A percentile compares a stretch with the other conserved stretches of the same genome.
These are phyloP conservation scores for Penicillium palitans DNA, from an alignment of 2,329 filamentous ascomycete genomes.

Conservation along the genomic window DNA sequence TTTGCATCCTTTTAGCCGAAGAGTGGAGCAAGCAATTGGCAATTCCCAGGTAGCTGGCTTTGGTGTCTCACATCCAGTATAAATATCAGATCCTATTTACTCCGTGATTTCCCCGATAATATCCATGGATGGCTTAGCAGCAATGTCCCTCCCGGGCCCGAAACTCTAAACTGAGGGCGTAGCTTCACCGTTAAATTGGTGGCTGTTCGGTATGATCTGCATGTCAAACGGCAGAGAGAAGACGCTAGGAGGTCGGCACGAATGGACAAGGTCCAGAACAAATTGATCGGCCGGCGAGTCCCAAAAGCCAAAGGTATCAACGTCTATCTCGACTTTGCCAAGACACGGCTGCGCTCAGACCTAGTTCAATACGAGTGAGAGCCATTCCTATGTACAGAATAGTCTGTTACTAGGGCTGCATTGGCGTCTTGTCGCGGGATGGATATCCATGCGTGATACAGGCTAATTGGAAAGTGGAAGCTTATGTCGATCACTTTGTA, in stretches of 20 bases:
- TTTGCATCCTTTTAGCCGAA: too few relatives aligned
- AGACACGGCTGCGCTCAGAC: not conserved
- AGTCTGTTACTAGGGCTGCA: not conserved
- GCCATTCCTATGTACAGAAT: not conserved
- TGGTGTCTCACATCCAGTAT: too few relatives aligned
- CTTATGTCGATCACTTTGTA: conserved; percentile 13
- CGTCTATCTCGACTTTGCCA: not conserved
- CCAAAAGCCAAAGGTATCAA: not conserved
- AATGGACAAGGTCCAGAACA: not conserved
- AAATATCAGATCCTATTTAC: too few relatives aligned
- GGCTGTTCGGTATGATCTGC: conserved; percentile 15
- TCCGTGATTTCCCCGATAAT: too few relatives aligned
- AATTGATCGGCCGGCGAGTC: not conserved
- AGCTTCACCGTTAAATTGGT: conserved; percentile 13
- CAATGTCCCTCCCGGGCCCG: not conserved
- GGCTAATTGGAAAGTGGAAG: not conserved
- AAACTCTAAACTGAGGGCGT: not conserved
- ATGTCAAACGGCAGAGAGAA: conserved; percentile 5
- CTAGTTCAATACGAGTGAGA: conserved; percentile 8
- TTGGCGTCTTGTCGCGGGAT: not conserved
- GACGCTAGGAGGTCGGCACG: conserved; percentile 3
- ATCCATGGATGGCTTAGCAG: too few relatives aligned
- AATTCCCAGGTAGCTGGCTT: too few relatives aligned
- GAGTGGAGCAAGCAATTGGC: too few relatives aligned
- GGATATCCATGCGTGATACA: not conserved